Base-by-base conservation (phyloP, 2,329 filamentous ascomycete species). In the Boeremia lycopersici region DNA sequence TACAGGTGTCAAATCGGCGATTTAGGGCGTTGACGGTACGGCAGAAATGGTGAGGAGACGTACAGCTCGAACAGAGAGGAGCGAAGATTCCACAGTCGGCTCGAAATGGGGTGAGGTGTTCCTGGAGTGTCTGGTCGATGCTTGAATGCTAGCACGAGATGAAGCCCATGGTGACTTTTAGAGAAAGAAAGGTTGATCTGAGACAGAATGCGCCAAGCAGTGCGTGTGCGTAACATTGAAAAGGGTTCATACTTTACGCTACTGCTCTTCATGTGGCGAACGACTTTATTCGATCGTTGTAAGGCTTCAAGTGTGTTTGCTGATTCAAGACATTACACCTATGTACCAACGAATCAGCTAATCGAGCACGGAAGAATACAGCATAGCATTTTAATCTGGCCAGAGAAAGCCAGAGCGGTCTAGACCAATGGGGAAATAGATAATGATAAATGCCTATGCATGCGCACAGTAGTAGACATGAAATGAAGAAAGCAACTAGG, bases 51-150 rank as follows among this genome's bases (percentile, higher is more conserved):
- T 9, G 11, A 49, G 41, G 41, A 25, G 36, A 2, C 31, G 36
- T 8, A 31, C 13, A 6, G 17, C 12, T 7, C 13, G 6, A 1
- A 41, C 26, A 11, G n/a, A 25, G 6, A 12, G n/a, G 9, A 42
- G 30, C 19, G 25, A 31, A 5, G 12, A 13, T 23, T 23, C 19
- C 19, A 23, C 19, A 23, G 19, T 23, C 19, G 19, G 19, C 2
- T 13, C 8, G 9, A 19, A 25, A 6, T 52, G n/a, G 53, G 33
- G 26, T 11, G 47, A 43, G 15, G 12, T 38, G 5, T 29, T 56
- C 2, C 6, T 56, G 8, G 47, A 51, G 31, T 56, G 53, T 28
- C 6, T 56, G 19, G 38, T 51, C 2, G 34, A 36, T 36, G 34
- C 34, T 36, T 19, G 19, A 23, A 23, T 23, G 5, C 19, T 23